These are phyloP conservation scores for Aspergillus carlsbadensis DNA, from an alignment of 495 filamentous ascomycete species.

Conservation along the genomic window DNA sequence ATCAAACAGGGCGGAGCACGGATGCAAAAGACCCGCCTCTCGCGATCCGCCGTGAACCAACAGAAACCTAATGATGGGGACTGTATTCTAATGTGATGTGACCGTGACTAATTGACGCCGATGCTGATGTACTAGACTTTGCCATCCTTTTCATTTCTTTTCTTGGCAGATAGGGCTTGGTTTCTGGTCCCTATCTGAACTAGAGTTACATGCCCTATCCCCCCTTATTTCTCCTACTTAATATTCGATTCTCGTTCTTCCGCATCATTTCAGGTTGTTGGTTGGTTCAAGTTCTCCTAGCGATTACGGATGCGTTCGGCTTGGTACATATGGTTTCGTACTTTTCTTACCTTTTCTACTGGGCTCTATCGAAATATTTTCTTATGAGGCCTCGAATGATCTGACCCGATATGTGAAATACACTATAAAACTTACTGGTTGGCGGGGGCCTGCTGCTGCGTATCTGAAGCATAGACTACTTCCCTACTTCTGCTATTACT, in stretches of 20 bases:
- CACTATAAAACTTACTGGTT: background rate
- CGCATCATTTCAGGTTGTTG: background rate
- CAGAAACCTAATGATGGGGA: slow-evolving; percentile 83
- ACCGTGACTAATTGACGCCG: slow-evolving; percentile 2
- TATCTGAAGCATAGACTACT: background rate
- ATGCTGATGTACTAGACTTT: slow-evolving; percentile 1
- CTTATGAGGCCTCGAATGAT: slow-evolving; percentile 10
- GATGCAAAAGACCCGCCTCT: slow-evolving; percentile 74
- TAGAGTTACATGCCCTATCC: too few species aligned
- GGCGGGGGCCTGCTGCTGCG: background rate
- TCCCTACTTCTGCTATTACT: background rate
- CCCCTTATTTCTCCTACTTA: background rate
- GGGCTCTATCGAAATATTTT: background rate
- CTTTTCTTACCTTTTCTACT: background rate
- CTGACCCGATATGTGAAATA: background rate
- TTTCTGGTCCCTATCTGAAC: too few species aligned
- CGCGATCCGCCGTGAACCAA: slow-evolving; percentile 77
- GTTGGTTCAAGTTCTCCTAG: slow-evolving; percentile 2
- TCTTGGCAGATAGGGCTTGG: too few species aligned
- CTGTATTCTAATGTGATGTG: slow-evolving; percentile 50
- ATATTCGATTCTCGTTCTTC: background rate
- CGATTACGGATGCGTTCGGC: background rate
- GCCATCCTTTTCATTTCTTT: background rate
- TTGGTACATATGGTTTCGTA: slow-evolving; percentile 11
- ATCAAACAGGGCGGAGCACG: slow-evolving; percentile 74